Conservation (phyloP, 2,329 filamentous ascomycete species). For the Colletotrichum scovillei region DNA sequence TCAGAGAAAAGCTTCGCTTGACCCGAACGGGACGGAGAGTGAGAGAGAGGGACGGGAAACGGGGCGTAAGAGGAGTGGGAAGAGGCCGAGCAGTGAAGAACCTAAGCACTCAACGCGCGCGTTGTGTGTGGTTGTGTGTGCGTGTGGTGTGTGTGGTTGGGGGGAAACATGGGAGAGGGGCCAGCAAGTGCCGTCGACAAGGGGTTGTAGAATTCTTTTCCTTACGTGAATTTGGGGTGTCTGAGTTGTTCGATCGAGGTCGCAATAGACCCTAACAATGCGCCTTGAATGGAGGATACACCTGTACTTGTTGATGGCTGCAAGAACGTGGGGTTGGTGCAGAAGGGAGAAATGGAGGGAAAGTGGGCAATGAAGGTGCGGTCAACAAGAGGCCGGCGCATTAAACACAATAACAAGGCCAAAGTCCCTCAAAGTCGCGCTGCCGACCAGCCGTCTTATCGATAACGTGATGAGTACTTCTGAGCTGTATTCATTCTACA, state of each 20-base stretch:
- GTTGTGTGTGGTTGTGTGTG: constrained; percentile 15
- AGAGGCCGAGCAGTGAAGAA: constrained; percentile 23
- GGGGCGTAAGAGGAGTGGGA: constrained; percentile 16
- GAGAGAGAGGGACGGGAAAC: constrained; percentile 10
- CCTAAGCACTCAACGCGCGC: constrained; percentile 18
- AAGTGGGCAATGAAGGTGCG: constrained; percentile 38
- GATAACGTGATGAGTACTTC: constrained; percentile 20
- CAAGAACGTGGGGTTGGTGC: constrained; percentile 52
- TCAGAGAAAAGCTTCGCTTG: constrained; percentile 45
- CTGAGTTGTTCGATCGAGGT: constrained; percentile 38
- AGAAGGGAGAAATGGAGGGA: constrained; percentile 43
- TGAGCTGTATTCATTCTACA: not conserved
- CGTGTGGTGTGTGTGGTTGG: constrained; percentile 12
- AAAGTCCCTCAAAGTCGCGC: constrained; percentile 27
- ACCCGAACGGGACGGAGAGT: constrained; percentile 14
- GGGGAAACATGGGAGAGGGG: constrained; percentile 18
- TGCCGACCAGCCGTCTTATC: constrained; percentile 7
- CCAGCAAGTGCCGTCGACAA: constrained; percentile 31
- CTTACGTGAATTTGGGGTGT: constrained; percentile 31
- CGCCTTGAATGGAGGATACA: constrained; percentile 39
- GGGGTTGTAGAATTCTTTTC: constrained; percentile 10
- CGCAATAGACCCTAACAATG: constrained; percentile 36
- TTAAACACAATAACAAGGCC: constrained; percentile 35
- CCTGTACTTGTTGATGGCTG: constrained; percentile 41
- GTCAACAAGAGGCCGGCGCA: constrained; percentile 36